Evolutionary conservation across 2,329 filamentous ascomycete species (phyloP).

Genomic region (Chrysosphaeria jannelii): DNA sequence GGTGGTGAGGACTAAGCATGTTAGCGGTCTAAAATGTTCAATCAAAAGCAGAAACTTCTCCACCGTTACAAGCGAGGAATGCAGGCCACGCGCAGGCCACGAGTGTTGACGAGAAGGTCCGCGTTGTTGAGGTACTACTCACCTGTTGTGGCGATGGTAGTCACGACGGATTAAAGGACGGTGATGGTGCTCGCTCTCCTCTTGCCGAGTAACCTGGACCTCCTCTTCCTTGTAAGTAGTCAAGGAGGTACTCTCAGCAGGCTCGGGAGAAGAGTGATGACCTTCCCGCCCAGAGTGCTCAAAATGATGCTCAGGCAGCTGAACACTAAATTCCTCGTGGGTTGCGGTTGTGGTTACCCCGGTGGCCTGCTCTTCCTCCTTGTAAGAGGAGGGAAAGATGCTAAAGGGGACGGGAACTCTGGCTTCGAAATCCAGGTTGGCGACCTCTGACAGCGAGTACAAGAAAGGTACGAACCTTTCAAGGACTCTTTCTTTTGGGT

Average conservation of each 20-base stretch:
- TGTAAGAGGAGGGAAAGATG: conserved; percentile 58
- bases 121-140: too few relatives aligned
- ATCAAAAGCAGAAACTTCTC: too few relatives aligned
- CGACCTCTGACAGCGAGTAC: conserved; percentile 34
- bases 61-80: too few relatives aligned
- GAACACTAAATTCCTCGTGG: conserved; percentile 55
- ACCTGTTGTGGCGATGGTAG: conserved; percentile 24
- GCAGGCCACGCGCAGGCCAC: too few relatives aligned
- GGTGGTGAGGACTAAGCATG: too few relatives aligned
- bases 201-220: conserved; percentile 49
- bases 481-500: conserved; percentile 13
- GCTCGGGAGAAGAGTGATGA: conserved; percentile 60
- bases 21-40: too few relatives aligned
- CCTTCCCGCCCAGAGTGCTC: conserved; percentile 97
- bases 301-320: conserved; percentile 41
- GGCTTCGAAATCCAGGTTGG: conserved; percentile 99
- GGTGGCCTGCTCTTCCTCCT: conserved; percentile 7
- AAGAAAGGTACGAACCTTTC: conserved; percentile 20
- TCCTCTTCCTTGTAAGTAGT: conserved; percentile 41
- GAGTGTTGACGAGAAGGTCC: too few relatives aligned
- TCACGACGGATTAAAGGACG: conserved; percentile 34
- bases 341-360: conserved; percentile 18
- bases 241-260: conserved; percentile 4
- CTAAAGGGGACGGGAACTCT: conserved; percentile 97
- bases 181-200: conserved; percentile 45